Conservation (phyloP, 192 early-diverging fungal genomes). For the Coemansia erecta region DNA sequence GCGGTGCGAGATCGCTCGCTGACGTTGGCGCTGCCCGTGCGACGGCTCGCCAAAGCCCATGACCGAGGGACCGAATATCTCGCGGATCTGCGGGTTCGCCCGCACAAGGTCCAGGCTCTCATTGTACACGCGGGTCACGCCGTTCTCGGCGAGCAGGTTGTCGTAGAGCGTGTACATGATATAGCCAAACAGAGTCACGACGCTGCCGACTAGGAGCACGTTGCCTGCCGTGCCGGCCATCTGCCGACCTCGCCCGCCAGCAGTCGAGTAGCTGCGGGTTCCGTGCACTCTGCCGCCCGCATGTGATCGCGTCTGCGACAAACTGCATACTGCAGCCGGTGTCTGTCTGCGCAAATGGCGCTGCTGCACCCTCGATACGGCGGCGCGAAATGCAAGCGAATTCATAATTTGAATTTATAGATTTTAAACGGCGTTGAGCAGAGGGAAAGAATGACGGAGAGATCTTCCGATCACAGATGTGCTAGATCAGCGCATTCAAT, state of each 20-base stretch:
- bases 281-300: background rate
- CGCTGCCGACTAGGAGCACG: slow-evolving; percentile 36
- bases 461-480: too few species aligned
- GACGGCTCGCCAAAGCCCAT: slow-evolving; percentile 43
- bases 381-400: too few species aligned
- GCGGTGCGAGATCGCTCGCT: slow-evolving; percentile 37
- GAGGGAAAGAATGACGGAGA: too few species aligned
- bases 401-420: too few species aligned
- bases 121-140: slow-evolving; percentile 44
- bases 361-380: too few species aligned
- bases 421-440: too few species aligned
- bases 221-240: slow-evolving; percentile 28
- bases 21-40: slow-evolving; percentile 40
- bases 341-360: too few species aligned
- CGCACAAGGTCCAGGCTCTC: slow-evolving; percentile 42
- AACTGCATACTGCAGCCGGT: too few species aligned
- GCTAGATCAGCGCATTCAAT: too few species aligned
- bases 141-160: slow-evolving; percentile 36
- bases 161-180: slow-evolving; percentile 48
- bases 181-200: slow-evolving; percentile 34
- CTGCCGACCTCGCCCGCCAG: slow-evolving; percentile 4
- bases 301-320: background rate
- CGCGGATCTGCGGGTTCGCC: slow-evolving; percentile 32
- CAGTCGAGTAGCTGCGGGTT: too few species aligned
- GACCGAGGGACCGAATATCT: slow-evolving; percentile 20